phyloP scores from a whole-genome alignment of 257 asterid genomes.

The Catharanthus roseus region DNA sequence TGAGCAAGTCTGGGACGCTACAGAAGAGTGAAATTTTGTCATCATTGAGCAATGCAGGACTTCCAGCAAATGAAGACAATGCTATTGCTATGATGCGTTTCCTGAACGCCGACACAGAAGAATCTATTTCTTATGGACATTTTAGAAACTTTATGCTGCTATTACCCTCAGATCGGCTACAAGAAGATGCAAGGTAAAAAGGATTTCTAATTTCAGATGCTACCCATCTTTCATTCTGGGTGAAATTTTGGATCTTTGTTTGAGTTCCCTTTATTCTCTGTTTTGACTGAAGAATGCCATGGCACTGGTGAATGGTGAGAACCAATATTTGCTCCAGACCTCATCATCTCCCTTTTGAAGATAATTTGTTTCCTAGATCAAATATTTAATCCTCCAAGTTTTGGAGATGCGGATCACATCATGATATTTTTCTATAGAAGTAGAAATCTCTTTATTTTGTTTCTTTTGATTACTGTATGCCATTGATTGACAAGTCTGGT shows the following conservation, averaged over 20 bases:
- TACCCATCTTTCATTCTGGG: background rate
- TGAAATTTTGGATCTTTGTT: background rate
- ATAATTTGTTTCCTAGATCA: background rate
- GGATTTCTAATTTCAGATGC: slow-evolving; percentile 4
- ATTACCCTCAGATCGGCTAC: slow-evolving; percentile 94
- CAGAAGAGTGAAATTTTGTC: slow-evolving; percentile 90
- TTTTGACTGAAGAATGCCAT: background rate
- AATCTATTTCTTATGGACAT: slow-evolving; percentile 97
- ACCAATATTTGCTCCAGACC: background rate
- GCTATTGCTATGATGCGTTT: slow-evolving; percentile 99
- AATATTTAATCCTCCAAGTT: background rate
- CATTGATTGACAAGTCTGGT: background rate
- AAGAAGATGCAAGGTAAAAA: slow-evolving; percentile 94
- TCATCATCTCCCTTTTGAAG: background rate
- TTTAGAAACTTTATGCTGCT: slow-evolving; percentile 94
- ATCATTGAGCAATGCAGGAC: slow-evolving; percentile 85
- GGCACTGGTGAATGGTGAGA: background rate
- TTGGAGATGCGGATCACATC: too few relatives aligned
- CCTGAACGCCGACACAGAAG: slow-evolving; percentile 81
- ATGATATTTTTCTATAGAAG: background rate
- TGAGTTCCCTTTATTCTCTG: background rate
- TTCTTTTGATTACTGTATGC: background rate
- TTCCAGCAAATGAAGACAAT: slow-evolving; percentile 97
- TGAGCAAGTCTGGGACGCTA: slow-evolving; percentile 95
- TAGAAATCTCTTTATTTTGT: background rate